Evolutionary conservation across 768 basidiomycete species (phyloP), one percentile per base, ranked within the genome.

Genomic region (Flagelloscypha sp.): DNA sequence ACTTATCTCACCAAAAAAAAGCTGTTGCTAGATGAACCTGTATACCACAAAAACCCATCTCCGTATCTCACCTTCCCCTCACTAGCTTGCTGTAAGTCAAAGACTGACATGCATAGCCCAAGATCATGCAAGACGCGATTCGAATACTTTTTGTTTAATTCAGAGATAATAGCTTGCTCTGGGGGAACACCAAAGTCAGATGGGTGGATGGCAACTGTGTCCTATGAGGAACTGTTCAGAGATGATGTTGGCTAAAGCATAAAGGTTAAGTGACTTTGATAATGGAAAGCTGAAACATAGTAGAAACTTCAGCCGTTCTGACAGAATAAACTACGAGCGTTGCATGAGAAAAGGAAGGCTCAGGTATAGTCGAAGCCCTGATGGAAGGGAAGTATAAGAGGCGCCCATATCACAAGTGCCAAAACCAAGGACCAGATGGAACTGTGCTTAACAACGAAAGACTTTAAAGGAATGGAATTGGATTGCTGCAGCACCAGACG

Each of bases 31-130:
- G 11, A 50, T 64, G 42, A 34, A 93, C 93, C 76, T 70, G 85
- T 89, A 54, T 98, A 92, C 83, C 92, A 98, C 50, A 94, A 63
- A 52, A 79, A 80, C 0, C 94, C 94, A 56, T 99, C 94, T 0
- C 94, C 93, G 48, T 93, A 95, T 23, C 90, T 71, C 4, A 99
- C 80, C 43, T 84, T 92, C 1, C 94, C 94, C 51, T 97, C 92
- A 2, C 88, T 83, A 1, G 79, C 84, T 44, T 88, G 74, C 0
- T 79, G 63, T 25, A 99, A 61, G 55, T 98, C 94, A 42, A 90
- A 95, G 1, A 90, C 74, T 40, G 81, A 87, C 35, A 98, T 73
- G 44, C 88, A 93, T 16, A 99, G 72, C 1, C 94, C 94, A 38
- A 94, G 80, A 37, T 90, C 84, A 49, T 92, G 86, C 12, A 97